Evolutionary conservation across 1,284 basidiomycete species (phyloP).

Genomic region (Golubevia pallescens): DNA sequence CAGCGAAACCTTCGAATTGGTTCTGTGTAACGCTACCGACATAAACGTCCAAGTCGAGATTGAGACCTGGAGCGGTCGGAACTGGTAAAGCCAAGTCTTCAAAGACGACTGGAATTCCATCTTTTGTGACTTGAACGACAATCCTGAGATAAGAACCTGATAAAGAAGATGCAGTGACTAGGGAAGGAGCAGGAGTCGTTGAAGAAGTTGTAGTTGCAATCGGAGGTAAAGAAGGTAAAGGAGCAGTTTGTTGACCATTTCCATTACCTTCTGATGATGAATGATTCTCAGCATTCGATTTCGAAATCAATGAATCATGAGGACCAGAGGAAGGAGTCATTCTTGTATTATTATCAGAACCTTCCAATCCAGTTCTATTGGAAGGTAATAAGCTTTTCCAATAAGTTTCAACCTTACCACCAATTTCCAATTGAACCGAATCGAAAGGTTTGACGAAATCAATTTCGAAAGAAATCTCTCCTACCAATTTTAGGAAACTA

Average conservation of each 20-base stretch:
- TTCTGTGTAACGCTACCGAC: conserved; percentile 81
- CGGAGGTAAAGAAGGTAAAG: neutral
- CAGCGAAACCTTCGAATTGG: no score
- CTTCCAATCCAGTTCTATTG: conserved; percentile 12
- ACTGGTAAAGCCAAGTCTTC: conserved; percentile 77
- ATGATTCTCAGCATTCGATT: neutral
- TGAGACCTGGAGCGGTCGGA: neutral
- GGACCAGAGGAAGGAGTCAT: neutral
- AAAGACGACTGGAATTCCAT: conserved; percentile 83
- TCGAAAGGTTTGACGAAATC: conserved; percentile 88
- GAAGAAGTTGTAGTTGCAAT: neutral
- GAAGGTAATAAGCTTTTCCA: conserved; percentile 63
- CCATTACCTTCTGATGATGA: no score
- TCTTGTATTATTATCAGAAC: conserved; percentile 1
- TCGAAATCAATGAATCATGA: neutral
- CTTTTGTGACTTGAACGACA: conserved; percentile 88
- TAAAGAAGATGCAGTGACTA: conserved; percentile 82
- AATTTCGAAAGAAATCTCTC: conserved; percentile 90
- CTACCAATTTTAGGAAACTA: conserved; percentile 88
- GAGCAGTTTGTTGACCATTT: neutral
- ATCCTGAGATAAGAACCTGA: conserved; percentile 85
- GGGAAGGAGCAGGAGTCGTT: conserved; percentile 45
- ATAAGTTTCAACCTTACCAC: conserved; percentile 67
- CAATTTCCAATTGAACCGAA: conserved; percentile 92
- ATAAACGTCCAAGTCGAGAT: conserved; percentile 74